Conservation (phyloP, 2,329 filamentous ascomycete genomes). For the Penicillium sp. region DNA sequence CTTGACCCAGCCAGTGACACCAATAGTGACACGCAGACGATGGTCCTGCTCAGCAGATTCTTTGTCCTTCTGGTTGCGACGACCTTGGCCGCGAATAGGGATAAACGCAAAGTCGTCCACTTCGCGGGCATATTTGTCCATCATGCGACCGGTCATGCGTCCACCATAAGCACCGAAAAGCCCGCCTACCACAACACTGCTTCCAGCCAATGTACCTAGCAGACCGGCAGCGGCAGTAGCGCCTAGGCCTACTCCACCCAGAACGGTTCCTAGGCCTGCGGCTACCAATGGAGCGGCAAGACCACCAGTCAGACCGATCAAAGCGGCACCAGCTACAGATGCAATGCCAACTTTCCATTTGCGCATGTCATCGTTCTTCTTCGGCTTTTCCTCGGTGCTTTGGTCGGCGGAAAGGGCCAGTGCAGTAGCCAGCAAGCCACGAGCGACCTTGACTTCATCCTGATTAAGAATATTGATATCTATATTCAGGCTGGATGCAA, state of each 20-base stretch:
- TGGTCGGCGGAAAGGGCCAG: constrained; percentile 74
- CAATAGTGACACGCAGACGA: constrained; percentile 78
- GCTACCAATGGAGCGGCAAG: constrained; percentile 75
- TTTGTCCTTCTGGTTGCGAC: constrained; percentile 43
- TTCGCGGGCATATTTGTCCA: constrained; percentile 83
- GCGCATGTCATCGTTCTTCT: constrained; percentile 65
- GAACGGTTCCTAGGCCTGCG: constrained; percentile 76
- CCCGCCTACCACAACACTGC: constrained; percentile 75
- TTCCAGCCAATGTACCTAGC: constrained; percentile 77
- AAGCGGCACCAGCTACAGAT: constrained; percentile 80
- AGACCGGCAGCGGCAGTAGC: constrained; percentile 74
- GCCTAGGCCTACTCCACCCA: constrained; percentile 74
- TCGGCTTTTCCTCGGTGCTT: constrained; percentile 70
- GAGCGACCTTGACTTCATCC: constrained; percentile 74
- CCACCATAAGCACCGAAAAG: constrained; percentile 91
- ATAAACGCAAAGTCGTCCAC: constrained; percentile 88
- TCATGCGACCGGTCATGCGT: constrained; percentile 79
- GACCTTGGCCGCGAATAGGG: constrained; percentile 61
- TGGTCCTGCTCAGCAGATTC: constrained; percentile 55
- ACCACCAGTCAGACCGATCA: constrained; percentile 80
- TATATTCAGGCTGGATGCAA: constrained; percentile 71
- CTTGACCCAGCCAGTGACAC: constrained; percentile 78
- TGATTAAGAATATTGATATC: constrained; percentile 64
- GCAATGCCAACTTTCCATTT: constrained; percentile 85
- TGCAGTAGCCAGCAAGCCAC: constrained; percentile 73